Base-by-base conservation (phyloP, 1,284 basidiomycete species). In the Porodaedalea pini region DNA sequence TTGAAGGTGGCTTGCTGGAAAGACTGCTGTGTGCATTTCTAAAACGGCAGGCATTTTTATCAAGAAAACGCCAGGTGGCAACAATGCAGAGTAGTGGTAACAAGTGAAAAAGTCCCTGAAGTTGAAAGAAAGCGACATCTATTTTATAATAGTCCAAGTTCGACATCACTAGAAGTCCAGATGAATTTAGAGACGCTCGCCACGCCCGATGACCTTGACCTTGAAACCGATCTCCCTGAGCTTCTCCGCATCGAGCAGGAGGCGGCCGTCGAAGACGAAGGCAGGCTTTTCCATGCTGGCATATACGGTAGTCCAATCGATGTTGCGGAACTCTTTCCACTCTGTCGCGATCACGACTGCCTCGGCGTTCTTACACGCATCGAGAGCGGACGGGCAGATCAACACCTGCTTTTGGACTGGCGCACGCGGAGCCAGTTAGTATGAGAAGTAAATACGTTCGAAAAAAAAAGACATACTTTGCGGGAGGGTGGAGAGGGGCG, bases 311-410 rank as follows among this genome's bases (percentile, higher is more conserved):
- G 82, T 72, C 96, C 96, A 99, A 74, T 97, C 87, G 64, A 98
- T 89, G 41, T 86, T 80, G 67, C 82, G 82, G 81, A 99, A 99
- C 75, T 98, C 94, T 72, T 90, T 92, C 94, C 94, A 95, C 74
- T 96, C 94, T 7, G 94, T 96, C 13, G 88, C 89, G 68, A 98
- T 85, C 53, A 98, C 91, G 62, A 98, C 85, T 1, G 93, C 96
- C 73, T 98, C 95, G 54, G 93, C 89, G 61, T 87, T 79, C 70
- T 82, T 82, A 78, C 92, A 96, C 3, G 96, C 96, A 64, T 94
- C 92, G 59, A 91, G 74, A 2, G 93, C 93, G 8, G 85, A 86
- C 41, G 74, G 67, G 62, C 75, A 84, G 70, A 99, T 87, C 17
- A 78, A 89, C 52, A 98, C 88, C 68, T 92, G 87, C 73, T 92